Base-by-base conservation (phyloP, 2,329 filamentous ascomycete species). In the Leptodontidium sp. region DNA sequence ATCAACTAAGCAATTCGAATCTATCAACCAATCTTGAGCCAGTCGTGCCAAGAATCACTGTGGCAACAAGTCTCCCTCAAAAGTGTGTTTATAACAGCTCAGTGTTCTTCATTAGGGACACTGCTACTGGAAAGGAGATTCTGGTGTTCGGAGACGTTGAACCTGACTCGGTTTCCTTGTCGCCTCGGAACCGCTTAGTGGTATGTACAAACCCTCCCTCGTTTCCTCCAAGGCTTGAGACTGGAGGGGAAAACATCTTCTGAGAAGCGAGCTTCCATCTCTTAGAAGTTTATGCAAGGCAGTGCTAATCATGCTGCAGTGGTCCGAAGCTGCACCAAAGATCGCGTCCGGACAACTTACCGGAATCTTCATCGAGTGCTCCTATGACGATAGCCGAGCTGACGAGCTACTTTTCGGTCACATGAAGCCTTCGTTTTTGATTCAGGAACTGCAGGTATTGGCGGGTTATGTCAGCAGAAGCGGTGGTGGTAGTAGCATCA, bases 61-160 rank as follows among this genome's bases (percentile, higher is more conserved):
- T 17, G 14, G 45, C n/a, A 21, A 32, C 29, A 32, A 32, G 29
- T 32, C 29, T 32, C 3, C 29, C 29, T 32, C 4, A 32, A 32
- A 32, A 86, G 43, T 94, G 91, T 74, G 91, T 94, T 0, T 91
- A 93, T 69, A 93, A 98, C 78, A 97, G 93, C 71, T 96, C 94
- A 21, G 95, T 93, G 0, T 98, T 94, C 80, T 98, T 99, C 80
- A 92, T 99, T 72, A 91, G 93, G 47, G 92, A 96, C 69, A 84
- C 90, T 43, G 78, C 82, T 0, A 91, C 89, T 0, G 87, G 88
- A 1, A 86, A 87, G 40, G 95, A 99, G 80, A 88, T 98, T 2
- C 87, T 99, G 69, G 92, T 99, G 61, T 98, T 98, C 78, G 96
- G 96, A 21, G 96, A 99, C 73, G 93, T 98, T 47, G 96, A 99